Evolutionary conservation across 805 yeast genomes (phyloP).

Genomic region (Saccharomycopsis sp.): DNA sequence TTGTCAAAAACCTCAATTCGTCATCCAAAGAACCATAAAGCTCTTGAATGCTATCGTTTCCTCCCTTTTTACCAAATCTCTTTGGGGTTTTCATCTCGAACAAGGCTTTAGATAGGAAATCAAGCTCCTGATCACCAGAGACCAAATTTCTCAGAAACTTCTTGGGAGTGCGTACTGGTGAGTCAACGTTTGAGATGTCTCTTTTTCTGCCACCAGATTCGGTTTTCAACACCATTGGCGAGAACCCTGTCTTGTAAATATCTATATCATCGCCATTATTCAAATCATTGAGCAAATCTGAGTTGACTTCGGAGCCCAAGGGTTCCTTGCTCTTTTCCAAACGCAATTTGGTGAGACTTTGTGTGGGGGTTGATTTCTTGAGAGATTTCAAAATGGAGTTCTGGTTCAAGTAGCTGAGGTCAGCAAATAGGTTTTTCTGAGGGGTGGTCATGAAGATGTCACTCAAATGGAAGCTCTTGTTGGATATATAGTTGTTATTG

Average conservation of each 20-base stretch:
- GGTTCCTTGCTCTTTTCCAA: not conserved
- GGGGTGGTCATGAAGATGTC: slow-evolving; percentile 15
- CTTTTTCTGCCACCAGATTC: too few relatives aligned
- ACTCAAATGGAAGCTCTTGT: slow-evolving; percentile 3
- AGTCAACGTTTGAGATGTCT: slow-evolving; percentile 11
- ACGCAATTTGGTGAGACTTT: not conserved
- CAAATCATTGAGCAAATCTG: slow-evolving; percentile 1
- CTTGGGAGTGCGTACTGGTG: slow-evolving; percentile 14
- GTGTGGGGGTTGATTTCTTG: not conserved
- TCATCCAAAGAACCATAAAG: slow-evolving; percentile 6
- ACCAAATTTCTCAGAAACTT: not conserved
- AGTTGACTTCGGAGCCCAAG: slow-evolving; percentile 1
- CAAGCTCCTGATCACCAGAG: slow-evolving; percentile 3
- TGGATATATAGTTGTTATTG: not conserved
- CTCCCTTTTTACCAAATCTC: slow-evolving; percentile 7
- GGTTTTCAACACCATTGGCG: too few relatives aligned
- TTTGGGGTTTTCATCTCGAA: slow-evolving; percentile 16
- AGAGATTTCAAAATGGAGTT: slow-evolving; percentile 3
- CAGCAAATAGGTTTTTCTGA: slow-evolving; percentile 2
- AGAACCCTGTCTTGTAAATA: slow-evolving; percentile 9
- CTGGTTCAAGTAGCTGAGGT: not conserved
- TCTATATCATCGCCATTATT: slow-evolving; percentile 8
- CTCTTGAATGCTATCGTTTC: slow-evolving; percentile 5
- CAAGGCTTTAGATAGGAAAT: slow-evolving; percentile 9
- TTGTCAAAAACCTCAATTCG: slow-evolving; percentile 3